phyloP scores from a whole-genome alignment of 2,329 filamentous ascomycete species.

The Apiospora kogelbergensis region DNA sequence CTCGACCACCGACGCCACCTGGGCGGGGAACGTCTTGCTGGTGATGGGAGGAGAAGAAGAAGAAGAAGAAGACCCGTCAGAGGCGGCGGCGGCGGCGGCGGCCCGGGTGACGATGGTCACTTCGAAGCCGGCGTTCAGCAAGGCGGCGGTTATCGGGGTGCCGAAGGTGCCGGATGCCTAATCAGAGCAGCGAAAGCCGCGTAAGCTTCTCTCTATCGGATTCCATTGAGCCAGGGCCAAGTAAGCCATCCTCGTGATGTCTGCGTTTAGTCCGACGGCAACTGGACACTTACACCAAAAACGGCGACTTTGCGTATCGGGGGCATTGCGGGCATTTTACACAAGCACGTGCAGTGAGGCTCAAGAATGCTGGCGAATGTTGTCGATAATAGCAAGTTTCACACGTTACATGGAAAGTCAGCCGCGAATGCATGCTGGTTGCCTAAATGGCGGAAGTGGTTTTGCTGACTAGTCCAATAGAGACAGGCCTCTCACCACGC shows the following conservation, averaged over 20 bases:
- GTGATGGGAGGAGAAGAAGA: neutral
- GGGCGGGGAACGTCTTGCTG: slow-evolving; percentile 20
- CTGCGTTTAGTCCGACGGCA: neutral
- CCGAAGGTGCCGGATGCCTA: slow-evolving; percentile 31
- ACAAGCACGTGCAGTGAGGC: neutral
- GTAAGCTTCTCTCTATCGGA: neutral
- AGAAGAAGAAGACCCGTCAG: neutral
- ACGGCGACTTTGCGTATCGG: slow-evolving; percentile 25
- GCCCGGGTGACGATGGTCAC: slow-evolving; percentile 25
- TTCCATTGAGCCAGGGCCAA: neutral
- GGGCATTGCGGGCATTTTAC: neutral
- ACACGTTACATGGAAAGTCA: neutral
- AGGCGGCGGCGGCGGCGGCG: neutral
- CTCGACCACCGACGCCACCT: slow-evolving; percentile 21
- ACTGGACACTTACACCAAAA: slow-evolving; percentile 24
- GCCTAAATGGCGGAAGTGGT: neutral
- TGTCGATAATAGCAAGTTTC: neutral
- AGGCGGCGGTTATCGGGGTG: slow-evolving; percentile 25
- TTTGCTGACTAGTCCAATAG: neutral
- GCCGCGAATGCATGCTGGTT: neutral
- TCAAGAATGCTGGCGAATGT: neutral
- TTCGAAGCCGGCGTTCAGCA: slow-evolving; percentile 22
- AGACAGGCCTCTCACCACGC: neutral
- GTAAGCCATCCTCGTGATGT: neutral
- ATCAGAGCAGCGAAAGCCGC: neutral